Base-by-base conservation (phyloP, 202 grass and related monocot genomes). In the Bolboschoenoplectus hybrid region DNA sequence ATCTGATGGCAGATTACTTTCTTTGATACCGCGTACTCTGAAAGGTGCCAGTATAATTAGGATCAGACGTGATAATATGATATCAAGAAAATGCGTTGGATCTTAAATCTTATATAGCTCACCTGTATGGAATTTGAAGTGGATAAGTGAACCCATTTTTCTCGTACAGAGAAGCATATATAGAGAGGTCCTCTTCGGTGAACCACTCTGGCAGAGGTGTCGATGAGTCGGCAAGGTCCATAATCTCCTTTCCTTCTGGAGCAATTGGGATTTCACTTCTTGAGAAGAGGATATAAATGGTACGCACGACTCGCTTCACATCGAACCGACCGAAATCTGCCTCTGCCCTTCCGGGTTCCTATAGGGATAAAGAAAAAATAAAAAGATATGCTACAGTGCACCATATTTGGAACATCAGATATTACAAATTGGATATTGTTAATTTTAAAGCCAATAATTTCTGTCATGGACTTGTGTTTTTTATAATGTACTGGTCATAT, bases 81-180 rank as follows among this genome's bases (percentile, higher is more conserved):
- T 49, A 64, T 40, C 7, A 47, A 0, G 41, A 65, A 46, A 26
- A 47, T 72, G 41, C 10, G 51, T 62, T 17, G 63, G 12, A 61
- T 26, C 13, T 43, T 76, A 11, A 26, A 34, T 13, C n/a, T 61
- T 61, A 7, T 41, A 12, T 1, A 16, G 40, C n/a, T 1, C 20
- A 91, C 91, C 91, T 93, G 84, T 93, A 93, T 3, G 91, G 88
- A 68, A 95, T 92, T 80, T 89, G 58, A 16, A 94, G 90, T 3
- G 88, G 90, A 83, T 87, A 92, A 39, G 79, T 83, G 83, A 95
- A 95, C 44, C 91, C 91, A 47, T 89, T 92, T 39, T 88, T 92
- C 61, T 88, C 67, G 43, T 89, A 95, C 69, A 89, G 88, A 65
- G 78, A 44, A 81, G 84, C 55, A 82, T 93, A 93, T 58, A 56